Base-by-base conservation (phyloP, 2,329 filamentous ascomycete genomes). In the Ophiostoma triangulosporum region DNA sequence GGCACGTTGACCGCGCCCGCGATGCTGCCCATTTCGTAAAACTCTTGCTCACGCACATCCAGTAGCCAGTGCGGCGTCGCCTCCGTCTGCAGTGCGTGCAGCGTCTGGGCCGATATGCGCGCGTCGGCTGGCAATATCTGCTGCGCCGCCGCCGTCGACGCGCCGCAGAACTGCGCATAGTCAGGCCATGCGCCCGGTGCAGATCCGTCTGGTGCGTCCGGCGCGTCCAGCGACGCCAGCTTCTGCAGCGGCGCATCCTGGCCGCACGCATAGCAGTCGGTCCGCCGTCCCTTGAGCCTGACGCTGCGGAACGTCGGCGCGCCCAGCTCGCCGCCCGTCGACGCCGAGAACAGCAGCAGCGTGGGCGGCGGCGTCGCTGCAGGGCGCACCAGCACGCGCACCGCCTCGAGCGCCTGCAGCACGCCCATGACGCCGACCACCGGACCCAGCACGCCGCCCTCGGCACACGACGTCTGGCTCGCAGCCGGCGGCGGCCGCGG, bases 341-440 rank as follows among this genome's bases (percentile, higher is more conserved):
- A 48, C 60, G 72, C 33, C n/a, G 73, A 76, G 52, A 80, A 74
- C 0, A 80, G 64, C 6, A 80, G 64, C 53, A 76, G 48, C 4
- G 62, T 65, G 5, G 63, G 64, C 6, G 63, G 64, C 6, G 43
- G 15, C 0, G 22, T 14, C 3, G 24, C 12, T 11, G 26, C 14
- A 9, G 43, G 6, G 26, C 17, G 22, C 3, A 79, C 75, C 15
- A 96, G 74, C n/a, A 96, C 67, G 64, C 94, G 93, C 62, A 97
- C 82, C 0, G 88, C 82, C 68, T 97, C 89, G 1, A 95, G 72
- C 0, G 93, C 91, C 70, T 97, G 93, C 54, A 97, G 69, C 0
- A 95, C 83, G 7, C 93, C 93, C 88, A 98, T 96, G 0, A 82
- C 76, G 0, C 93, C 93, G 0, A 98, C 93, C 0, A 96, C 89